Evolutionary conservation across 148 eudicot species (phyloP).

Genomic region (Diospyros lotus): DNA sequence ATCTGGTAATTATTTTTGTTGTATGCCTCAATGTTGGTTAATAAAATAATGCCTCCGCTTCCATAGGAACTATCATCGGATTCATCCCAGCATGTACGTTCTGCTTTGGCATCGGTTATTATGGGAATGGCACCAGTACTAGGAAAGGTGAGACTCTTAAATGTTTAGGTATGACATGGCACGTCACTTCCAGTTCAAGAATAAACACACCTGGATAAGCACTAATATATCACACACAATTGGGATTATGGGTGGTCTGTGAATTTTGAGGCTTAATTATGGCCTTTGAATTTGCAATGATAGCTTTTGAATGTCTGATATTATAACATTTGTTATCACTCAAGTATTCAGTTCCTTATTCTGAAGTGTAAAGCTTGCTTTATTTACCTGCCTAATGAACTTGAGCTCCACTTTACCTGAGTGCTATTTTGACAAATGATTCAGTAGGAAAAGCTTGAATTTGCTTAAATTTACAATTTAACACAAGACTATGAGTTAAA

Average conservation of each 20-base stretch:
- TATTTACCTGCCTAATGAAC: background rate
- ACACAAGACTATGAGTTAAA: background rate
- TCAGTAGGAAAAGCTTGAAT: background rate
- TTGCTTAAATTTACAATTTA: background rate
- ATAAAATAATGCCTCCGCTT: background rate
- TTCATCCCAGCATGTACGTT: constrained; percentile 97
- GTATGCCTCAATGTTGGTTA: background rate
- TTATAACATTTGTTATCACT: background rate
- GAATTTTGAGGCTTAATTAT: background rate
- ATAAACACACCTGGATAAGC: background rate
- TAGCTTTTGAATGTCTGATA: background rate
- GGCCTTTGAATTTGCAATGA: no score
- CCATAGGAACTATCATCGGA: constrained; percentile 87
- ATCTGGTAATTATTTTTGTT: background rate
- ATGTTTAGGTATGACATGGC: background rate
- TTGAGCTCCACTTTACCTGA: background rate
- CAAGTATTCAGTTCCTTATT: no score
- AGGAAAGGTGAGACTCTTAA: constrained; percentile 60
- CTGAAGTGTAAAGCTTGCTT: background rate
- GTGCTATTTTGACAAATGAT: background rate
- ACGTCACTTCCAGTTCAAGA: background rate
- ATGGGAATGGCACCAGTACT: constrained; percentile 99
- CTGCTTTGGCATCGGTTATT: constrained; percentile 96
- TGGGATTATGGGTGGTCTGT: background rate
- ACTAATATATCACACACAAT: background rate